Evolutionary conservation across 768 basidiomycete genomes (phyloP).

Genomic region (Leccinum pellstonianum): DNA sequence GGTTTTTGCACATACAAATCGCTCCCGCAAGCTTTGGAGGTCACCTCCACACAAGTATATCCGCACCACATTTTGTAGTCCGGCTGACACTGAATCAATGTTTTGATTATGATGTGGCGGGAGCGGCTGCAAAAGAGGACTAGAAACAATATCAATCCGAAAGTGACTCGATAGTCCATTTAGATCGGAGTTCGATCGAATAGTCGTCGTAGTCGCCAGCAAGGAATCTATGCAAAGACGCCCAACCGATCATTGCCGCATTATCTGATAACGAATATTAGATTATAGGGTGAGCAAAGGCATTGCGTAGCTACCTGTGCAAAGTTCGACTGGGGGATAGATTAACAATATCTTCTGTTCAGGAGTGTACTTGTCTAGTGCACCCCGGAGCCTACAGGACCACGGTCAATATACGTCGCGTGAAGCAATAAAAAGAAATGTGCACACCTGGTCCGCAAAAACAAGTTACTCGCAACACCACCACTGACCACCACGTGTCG

Average conservation of each 20-base stretch:
- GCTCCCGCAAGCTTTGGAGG: too few relatives aligned
- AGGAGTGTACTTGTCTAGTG: constrained; percentile 28
- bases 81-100: too few relatives aligned
- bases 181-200: constrained; percentile 56
- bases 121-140: background rate
- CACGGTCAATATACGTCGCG: background rate
- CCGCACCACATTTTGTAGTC: background rate
- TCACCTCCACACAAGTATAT: background rate
- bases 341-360: constrained; percentile 44
- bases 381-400: constrained; percentile 32
- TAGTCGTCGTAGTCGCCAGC: constrained; percentile 60
- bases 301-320: constrained; percentile 59
- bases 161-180: constrained; percentile 71
- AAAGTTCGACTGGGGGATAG: constrained; percentile 77
- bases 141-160: background rate
- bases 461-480: constrained; percentile 87
- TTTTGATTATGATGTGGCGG: background rate
- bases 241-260: constrained; percentile 96
- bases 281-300: background rate
- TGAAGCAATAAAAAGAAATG: background rate
- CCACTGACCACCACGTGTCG: constrained; percentile 79
- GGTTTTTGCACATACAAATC: too few relatives aligned
- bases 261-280: constrained; percentile 58
- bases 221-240: constrained; percentile 80
- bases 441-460: constrained; percentile 61